These are phyloP conservation scores for Eustoma russellianum DNA, from an alignment of 257 asterid genomes.

Conservation along the genomic window DNA sequence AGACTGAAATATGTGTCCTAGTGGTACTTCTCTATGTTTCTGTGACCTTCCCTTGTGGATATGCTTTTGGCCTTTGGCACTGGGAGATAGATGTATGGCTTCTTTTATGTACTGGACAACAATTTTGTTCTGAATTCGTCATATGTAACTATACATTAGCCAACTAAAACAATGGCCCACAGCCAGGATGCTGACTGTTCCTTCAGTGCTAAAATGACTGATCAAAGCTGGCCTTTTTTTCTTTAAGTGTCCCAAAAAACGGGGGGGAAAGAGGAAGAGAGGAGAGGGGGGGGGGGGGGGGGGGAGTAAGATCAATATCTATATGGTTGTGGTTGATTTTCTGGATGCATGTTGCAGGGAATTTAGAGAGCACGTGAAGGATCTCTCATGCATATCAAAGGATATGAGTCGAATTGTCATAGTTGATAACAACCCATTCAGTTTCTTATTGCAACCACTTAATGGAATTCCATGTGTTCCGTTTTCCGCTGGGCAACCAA, in stretches of 20 bases:
- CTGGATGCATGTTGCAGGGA: slow-evolving; percentile 44
- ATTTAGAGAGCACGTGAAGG: slow-evolving; percentile 87
- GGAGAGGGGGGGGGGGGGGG: too few relatives aligned
- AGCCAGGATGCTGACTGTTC: too few relatives aligned
- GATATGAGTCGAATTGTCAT: slow-evolving; percentile 65
- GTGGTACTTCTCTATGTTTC: too few relatives aligned
- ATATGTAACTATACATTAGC: too few relatives aligned
- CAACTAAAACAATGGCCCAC: too few relatives aligned
- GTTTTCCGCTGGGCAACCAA: slow-evolving; percentile 57
- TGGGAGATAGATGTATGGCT: too few relatives aligned
- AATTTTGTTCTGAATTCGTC: too few relatives aligned
- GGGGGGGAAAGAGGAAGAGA: too few relatives aligned
- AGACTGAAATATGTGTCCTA: too few relatives aligned
- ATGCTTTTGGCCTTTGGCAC: neutral
- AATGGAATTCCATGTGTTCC: slow-evolving; percentile 90
- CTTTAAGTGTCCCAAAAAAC: neutral
- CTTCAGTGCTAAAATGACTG: too few relatives aligned
- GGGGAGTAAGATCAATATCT: neutral
- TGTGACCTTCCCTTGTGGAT: neutral
- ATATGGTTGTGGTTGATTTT: neutral
- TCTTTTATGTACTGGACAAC: too few relatives aligned
- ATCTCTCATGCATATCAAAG: slow-evolving; percentile 62
- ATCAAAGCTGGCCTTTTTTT: too few relatives aligned
- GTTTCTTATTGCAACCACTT: slow-evolving; percentile 87
- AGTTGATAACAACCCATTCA: slow-evolving; percentile 93